A percentile compares a stretch with the other conserved stretches of the same genome.
phyloP scores from a whole-genome alignment of 768 basidiomycete genomes.

The Exidia glandulosa region DNA sequence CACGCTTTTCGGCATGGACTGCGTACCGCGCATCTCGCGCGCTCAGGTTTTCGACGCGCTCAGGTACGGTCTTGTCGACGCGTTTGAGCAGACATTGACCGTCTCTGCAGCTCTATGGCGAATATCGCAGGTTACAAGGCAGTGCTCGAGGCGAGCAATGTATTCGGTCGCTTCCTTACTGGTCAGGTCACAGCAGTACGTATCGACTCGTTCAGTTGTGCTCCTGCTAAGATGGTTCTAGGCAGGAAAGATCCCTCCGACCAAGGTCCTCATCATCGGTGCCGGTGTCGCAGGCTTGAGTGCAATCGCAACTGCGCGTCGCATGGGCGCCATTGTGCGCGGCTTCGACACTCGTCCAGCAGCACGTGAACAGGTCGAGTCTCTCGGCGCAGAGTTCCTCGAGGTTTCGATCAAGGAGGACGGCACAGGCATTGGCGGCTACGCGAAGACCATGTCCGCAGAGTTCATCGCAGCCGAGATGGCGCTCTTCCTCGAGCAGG shows the following conservation, averaged over 20 bases:
- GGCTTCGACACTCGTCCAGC: conserved; percentile 81
- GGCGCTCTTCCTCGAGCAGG: conserved; percentile 63
- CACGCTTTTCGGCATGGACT: conserved; percentile 81
- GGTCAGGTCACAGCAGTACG: conserved; percentile 80
- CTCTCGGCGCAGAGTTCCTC: conserved; percentile 83
- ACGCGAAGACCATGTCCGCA: conserved; percentile 85
- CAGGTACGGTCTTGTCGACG: conserved; percentile 48
- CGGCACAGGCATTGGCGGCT: conserved; percentile 72
- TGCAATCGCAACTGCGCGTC: conserved; percentile 75
- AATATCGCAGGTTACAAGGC: conserved; percentile 92
- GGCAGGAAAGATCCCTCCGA: conserved; percentile 4
- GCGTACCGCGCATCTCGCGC: conserved; percentile 83
- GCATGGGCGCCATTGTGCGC: conserved; percentile 80
- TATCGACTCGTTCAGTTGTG: neutral
- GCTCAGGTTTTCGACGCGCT: conserved; percentile 86
- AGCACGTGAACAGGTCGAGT: conserved; percentile 82
- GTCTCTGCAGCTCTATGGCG: conserved; percentile 64
- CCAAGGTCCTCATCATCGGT: neutral
- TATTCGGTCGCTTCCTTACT: conserved; percentile 81
- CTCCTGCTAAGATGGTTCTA: neutral
- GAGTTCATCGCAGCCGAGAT: conserved; percentile 31
- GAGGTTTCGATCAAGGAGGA: conserved; percentile 74
- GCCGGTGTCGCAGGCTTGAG: conserved; percentile 64
- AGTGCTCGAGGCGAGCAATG: conserved; percentile 80
- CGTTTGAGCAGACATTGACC: neutral